phyloP scores from a whole-genome alignment of 805 yeast genomes.

The Peterozyma xylosa region DNA sequence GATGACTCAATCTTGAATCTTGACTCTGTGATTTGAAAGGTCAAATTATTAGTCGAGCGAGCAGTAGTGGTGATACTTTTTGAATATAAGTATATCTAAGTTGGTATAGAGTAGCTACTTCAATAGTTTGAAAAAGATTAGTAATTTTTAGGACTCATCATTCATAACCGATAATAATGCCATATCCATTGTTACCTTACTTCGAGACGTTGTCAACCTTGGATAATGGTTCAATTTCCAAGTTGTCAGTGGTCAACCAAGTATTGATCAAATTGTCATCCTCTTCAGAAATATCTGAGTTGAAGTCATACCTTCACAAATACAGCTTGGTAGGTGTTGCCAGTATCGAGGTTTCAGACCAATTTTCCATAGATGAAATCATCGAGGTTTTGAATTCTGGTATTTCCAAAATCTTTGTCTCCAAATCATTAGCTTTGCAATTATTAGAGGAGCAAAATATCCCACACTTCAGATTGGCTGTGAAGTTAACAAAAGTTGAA shows the following conservation, averaged over 20 bases:
- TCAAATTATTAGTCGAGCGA: too few relatives aligned
- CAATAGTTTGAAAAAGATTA: too few relatives aligned
- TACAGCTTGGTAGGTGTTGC: slow-evolving; percentile 3
- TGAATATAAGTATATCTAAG: too few relatives aligned
- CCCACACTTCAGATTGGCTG: slow-evolving; percentile 25
- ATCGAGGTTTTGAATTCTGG: slow-evolving; percentile 14
- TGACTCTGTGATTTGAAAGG: too few relatives aligned
- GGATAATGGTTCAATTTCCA: slow-evolving; percentile 7
- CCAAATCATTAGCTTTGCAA: background rate
- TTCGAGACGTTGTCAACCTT: slow-evolving; percentile 11
- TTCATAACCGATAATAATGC: slow-evolving; percentile 13
- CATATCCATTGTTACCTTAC: slow-evolving; percentile 25
- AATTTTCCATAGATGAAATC: slow-evolving; percentile 9
- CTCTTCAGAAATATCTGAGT: slow-evolving; percentile 4
- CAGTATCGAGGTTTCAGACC: slow-evolving; percentile 4
- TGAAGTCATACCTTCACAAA: background rate
- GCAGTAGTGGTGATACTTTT: too few relatives aligned
- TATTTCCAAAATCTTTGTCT: slow-evolving; percentile 14
- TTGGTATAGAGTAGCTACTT: too few relatives aligned
- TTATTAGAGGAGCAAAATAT: slow-evolving; percentile 9
- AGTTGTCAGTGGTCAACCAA: slow-evolving; percentile 19
- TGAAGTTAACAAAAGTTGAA: slow-evolving; percentile 13
- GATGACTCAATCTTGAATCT: too few relatives aligned
- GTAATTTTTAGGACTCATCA: too few relatives aligned
- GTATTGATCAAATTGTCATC: slow-evolving; percentile 15